Percentiles rank a stretch among this genome's conserved stretches.
Conservation (phyloP, 306 rosid genomes). For the Prunus mume region DNA sequence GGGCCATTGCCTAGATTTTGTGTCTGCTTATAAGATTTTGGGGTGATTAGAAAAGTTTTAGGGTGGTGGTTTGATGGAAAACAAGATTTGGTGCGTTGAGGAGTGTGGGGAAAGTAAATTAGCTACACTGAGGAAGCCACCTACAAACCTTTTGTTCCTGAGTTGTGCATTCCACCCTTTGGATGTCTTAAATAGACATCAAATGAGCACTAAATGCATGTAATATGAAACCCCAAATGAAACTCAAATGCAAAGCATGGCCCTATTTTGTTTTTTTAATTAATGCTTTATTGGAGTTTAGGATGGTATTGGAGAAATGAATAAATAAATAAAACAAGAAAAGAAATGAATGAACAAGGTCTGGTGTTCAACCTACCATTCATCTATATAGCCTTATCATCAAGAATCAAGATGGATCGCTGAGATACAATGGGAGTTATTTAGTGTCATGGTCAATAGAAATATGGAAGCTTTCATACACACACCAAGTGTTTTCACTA, state of each 20-base stretch:
- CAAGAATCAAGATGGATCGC: constrained; percentile 24
- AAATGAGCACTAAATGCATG: constrained; percentile 30
- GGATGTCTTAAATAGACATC: constrained; percentile 20
- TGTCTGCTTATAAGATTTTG: not conserved
- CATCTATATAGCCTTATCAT: constrained; percentile 29
- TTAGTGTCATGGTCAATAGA: constrained; percentile 21
- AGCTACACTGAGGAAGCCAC: constrained; percentile 26
- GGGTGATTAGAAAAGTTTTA: not conserved
- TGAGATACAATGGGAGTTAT: constrained; percentile 18
- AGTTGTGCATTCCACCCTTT: constrained; percentile 10
- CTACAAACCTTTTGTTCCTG: constrained; percentile 26
- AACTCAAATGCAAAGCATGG: constrained; percentile 28
- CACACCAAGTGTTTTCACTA: no score
- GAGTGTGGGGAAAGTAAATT: constrained; percentile 17
- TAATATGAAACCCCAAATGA: constrained; percentile 39
- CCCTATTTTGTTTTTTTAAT: not conserved
- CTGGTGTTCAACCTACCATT: constrained; percentile 22
- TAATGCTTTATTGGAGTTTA: not conserved
- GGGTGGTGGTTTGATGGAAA: not conserved
- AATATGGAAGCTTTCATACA: not conserved
- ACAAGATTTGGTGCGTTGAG: constrained; percentile 17
- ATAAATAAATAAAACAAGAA: not conserved
- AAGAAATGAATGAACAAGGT: constrained; percentile 31
- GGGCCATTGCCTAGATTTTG: constrained; percentile 26
- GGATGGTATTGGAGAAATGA: not conserved